Evolutionary conservation across 805 yeast genomes (phyloP), one percentile per base, ranked within the genome.

Genomic region (Candida easanensis): DNA sequence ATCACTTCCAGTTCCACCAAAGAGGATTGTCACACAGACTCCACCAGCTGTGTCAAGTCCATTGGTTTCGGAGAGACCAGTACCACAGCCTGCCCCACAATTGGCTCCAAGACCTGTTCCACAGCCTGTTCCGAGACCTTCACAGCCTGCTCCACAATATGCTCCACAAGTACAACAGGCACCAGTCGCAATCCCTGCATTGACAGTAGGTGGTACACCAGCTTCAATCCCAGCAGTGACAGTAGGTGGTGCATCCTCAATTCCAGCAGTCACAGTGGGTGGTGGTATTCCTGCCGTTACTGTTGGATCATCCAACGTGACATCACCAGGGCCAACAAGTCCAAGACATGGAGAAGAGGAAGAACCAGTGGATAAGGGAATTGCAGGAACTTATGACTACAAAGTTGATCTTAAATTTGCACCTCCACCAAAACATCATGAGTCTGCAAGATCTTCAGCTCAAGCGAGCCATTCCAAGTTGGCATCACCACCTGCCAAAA

Each of bases 331-430:
- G 4, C 4, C 27, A 7, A 33, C 34, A 18, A 30, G 37, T 6
- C 43, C 8, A 20, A 22, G 4, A 11, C 31, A 33, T 15, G 49
- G 36, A 15, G 40, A 38, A 7, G 45, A 38, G 5, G 52, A 50
- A 27, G 45, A 40, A n/a, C 49, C 46, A 10, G 44, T 45, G 15
- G 37, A 42, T 3, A 53, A 48, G n/a, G 57, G 62, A 14, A 58
- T 71, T 33, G 56, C 71, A 4, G 73, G 72, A 0, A 17, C 46
- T 5, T 64, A 64, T 43, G 53, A 61, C 25, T 58, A 69, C 41
- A 48, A 64, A 11, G 66, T 70, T 11, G 54, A 52, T 27, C 54
- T 53, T 11, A 51, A 49, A 21, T 50, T 61, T 53, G 62, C 61
- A 18, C 66, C 69, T 8, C 69, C 69, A 8, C 69, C 69, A 42